These are phyloP conservation scores for Sporothrix pseudoabietina DNA, from an alignment of 2,329 filamentous ascomycete species.

Conservation along the genomic window DNA sequence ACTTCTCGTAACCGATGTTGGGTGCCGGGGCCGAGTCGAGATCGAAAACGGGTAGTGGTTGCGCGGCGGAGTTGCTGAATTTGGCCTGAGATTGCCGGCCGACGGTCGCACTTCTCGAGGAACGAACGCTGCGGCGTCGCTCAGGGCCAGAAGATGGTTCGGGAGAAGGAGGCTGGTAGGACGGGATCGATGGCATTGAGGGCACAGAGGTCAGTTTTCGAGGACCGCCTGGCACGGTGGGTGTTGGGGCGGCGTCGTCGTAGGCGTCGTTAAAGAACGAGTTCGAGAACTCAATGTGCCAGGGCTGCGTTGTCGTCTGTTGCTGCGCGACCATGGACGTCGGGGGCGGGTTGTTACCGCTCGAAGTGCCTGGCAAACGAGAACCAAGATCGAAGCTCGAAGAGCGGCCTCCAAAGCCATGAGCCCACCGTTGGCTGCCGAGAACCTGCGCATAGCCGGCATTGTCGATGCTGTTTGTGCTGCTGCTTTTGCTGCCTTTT, in stretches of 20 bases:
- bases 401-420: slow-evolving; percentile 58
- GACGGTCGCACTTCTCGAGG: slow-evolving; percentile 53
- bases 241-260: slow-evolving; percentile 82
- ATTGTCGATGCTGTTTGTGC: slow-evolving; percentile 67
- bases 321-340: slow-evolving; percentile 17
- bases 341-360: slow-evolving; percentile 19
- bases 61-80: slow-evolving; percentile 38
- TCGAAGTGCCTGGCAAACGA: slow-evolving; percentile 34
- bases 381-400: slow-evolving; percentile 75
- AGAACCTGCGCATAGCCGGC: slow-evolving; percentile 61
- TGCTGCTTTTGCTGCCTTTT: slow-evolving; percentile 71
- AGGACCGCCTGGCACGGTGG: slow-evolving; percentile 79
- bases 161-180: slow-evolving; percentile 47
- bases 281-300: slow-evolving; percentile 54
- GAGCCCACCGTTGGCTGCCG: slow-evolving; percentile 61
- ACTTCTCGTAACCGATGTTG: slow-evolving; percentile 61
- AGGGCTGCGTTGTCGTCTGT: slow-evolving; percentile 38
- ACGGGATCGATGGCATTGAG: slow-evolving; percentile 44
- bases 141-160: slow-evolving; percentile 45
- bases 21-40: slow-evolving; percentile 60
- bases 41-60: slow-evolving; percentile 40
- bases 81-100: slow-evolving; percentile 40
- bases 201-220: slow-evolving; percentile 50
- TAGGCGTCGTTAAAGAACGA: slow-evolving; percentile 56
- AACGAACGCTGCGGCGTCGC: slow-evolving; percentile 61